These are phyloP conservation scores for Vaccinium vitisidaea DNA, from an alignment of 148 eudicot species.

Conservation along the genomic window DNA sequence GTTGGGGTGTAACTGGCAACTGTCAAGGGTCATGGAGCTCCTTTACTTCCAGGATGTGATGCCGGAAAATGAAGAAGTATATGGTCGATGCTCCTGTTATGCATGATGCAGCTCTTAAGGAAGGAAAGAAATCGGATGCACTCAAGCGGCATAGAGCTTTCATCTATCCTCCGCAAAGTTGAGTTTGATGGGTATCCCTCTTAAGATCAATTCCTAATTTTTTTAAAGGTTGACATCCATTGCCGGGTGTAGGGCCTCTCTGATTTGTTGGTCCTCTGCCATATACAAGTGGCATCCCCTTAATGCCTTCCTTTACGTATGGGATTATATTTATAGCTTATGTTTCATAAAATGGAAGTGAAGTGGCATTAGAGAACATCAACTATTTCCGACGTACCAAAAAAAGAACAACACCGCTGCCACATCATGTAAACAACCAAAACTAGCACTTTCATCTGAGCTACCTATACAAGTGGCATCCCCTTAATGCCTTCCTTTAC, in stretches of 20 bases:
- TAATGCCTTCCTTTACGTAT: neutral
- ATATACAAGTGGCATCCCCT: neutral
- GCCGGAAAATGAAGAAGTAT: neutral
- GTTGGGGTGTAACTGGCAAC: neutral
- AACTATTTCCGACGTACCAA: no score
- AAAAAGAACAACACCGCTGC: neutral
- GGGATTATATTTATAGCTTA: neutral
- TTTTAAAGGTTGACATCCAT: neutral
- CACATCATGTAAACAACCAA: neutral
- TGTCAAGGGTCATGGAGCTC: neutral
- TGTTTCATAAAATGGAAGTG: neutral
- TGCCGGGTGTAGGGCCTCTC: neutral
- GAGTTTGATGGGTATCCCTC: neutral
- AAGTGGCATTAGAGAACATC: neutral
- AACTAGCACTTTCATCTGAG: neutral
- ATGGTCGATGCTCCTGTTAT: neutral
- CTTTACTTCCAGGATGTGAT: neutral
- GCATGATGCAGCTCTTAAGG: neutral
- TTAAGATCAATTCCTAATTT: neutral
- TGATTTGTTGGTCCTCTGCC: neutral
- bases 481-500: neutral
- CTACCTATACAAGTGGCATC: neutral
- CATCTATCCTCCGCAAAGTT: neutral
- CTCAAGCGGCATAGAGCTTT: neutral
- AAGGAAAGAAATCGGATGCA: neutral